phyloP scores from a whole-genome alignment of 176 grass and related monocot species.

The Elymus sibiricus region DNA sequence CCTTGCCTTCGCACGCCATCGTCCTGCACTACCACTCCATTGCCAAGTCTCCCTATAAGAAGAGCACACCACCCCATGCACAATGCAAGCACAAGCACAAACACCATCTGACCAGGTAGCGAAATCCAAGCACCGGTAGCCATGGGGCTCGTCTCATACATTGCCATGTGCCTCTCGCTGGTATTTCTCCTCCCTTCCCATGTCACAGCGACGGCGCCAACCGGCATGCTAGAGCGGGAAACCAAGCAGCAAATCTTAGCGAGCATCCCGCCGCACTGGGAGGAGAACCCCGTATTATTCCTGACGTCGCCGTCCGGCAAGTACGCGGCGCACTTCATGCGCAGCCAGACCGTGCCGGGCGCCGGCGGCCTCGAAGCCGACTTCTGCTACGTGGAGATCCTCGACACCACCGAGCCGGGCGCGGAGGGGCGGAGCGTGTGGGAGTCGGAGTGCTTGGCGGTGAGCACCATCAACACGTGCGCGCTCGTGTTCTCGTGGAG shows the following conservation, averaged over 20 bases:
- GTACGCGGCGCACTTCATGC: slow-evolving; percentile 65
- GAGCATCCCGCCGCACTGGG: slow-evolving; percentile 56
- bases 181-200: slow-evolving; percentile 17
- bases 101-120: not conserved
- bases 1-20: not conserved
- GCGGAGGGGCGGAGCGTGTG: slow-evolving; percentile 64
- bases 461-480: slow-evolving; percentile 74
- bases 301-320: slow-evolving; percentile 70
- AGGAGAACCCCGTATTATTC: slow-evolving; percentile 52
- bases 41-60: slow-evolving; percentile 9
- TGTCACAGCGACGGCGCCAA: slow-evolving; percentile 1
- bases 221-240: slow-evolving; percentile 54
- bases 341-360: slow-evolving; percentile 41
- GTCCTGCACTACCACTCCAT: slow-evolving; percentile 29
- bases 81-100: slow-evolving; percentile 12
- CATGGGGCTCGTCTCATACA: slow-evolving; percentile 20
- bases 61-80: slow-evolving; percentile 23
- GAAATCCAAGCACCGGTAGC: not conserved
- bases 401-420: slow-evolving; percentile 37
- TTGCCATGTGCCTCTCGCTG: slow-evolving; percentile 6
- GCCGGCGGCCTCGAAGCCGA: slow-evolving; percentile 80
- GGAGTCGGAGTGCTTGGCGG: slow-evolving; percentile 82
- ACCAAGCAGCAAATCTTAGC: slow-evolving; percentile 90
- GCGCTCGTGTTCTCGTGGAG: slow-evolving; percentile 67
- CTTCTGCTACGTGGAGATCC: slow-evolving; percentile 88